Evolutionary conservation across 345 rosid species (phyloP).

Genomic region (Arabis alpina): DNA sequence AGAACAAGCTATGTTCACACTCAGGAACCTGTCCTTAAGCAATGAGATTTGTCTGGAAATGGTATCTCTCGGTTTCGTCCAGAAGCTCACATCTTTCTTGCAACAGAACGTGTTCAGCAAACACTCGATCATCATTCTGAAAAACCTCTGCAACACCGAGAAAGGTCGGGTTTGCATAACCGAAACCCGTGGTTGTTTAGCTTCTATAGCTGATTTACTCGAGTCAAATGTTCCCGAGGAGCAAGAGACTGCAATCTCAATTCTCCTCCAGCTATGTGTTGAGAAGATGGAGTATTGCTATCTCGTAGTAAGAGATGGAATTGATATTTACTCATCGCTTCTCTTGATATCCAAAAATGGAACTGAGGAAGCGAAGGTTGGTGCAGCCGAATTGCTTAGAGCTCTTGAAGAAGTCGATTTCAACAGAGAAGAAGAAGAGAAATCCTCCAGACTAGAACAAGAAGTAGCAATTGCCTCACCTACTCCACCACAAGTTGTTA

Average conservation of each 20-base stretch:
- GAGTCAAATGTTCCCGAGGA: slow-evolving; percentile 58
- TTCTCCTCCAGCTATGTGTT: slow-evolving; percentile 53
- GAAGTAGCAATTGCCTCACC: slow-evolving; percentile 36
- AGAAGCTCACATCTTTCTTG: slow-evolving; percentile 61
- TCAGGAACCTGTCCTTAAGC: slow-evolving; percentile 60
- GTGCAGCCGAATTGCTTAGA: slow-evolving; percentile 73
- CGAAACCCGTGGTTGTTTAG: slow-evolving; percentile 64
- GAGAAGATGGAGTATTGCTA: slow-evolving; percentile 54
- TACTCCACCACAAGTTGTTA: slow-evolving; percentile 23
- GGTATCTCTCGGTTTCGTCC: slow-evolving; percentile 54
- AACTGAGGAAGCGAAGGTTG: slow-evolving; percentile 56
- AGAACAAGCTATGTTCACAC: slow-evolving; percentile 59
- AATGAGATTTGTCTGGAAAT: slow-evolving; percentile 50
- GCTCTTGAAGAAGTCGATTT: slow-evolving; percentile 52
- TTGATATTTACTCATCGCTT: slow-evolving; percentile 57
- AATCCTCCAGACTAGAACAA: slow-evolving; percentile 33
- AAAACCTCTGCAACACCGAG: slow-evolving; percentile 56
- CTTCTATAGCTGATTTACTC: slow-evolving; percentile 62
- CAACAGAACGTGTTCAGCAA: slow-evolving; percentile 50
- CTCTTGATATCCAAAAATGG: slow-evolving; percentile 61
- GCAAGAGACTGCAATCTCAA: slow-evolving; percentile 64
- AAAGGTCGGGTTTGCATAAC: slow-evolving; percentile 62
- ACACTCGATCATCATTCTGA: slow-evolving; percentile 52
- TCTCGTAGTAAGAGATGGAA: slow-evolving; percentile 63
- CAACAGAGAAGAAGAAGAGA: slow-evolving; percentile 39